A percentile compares a stretch with the other conserved stretches of the same genome.
Evolutionary conservation across 106 monocot species (phyloP).

Genomic region (Dendrobium catenatum): DNA sequence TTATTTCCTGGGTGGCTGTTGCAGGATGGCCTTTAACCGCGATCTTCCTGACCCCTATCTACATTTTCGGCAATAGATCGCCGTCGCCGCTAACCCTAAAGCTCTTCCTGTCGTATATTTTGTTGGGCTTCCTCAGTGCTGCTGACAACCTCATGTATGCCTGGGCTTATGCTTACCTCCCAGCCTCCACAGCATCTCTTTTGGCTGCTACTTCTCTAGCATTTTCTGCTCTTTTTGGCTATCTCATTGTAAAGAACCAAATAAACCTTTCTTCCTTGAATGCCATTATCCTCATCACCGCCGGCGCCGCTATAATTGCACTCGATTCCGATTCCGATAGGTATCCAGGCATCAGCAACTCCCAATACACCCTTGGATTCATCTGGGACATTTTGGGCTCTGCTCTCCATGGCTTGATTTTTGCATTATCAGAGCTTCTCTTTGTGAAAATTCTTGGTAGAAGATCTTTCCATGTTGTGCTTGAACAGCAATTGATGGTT

Average conservation of each 20-base stretch:
- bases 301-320: constrained; percentile 60
- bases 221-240: constrained; percentile 81
- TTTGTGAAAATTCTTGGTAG: constrained; percentile 62
- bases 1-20: constrained; percentile 86
- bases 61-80: constrained; percentile 28
- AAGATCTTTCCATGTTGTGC: constrained; percentile 80
- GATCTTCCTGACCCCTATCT: constrained; percentile 48
- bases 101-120: constrained; percentile 56
- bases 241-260: constrained; percentile 68
- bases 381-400: constrained; percentile 76
- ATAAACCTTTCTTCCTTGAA: constrained; percentile 62
- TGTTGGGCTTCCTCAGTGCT: constrained; percentile 75
- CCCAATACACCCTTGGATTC: constrained; percentile 65
- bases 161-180: constrained; percentile 90
- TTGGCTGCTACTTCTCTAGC: constrained; percentile 66
- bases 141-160: constrained; percentile 87
- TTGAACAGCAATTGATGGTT: constrained; percentile 90
- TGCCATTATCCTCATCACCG: constrained; percentile 71
- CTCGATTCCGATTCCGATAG: constrained; percentile 74
- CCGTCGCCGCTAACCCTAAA: constrained; percentile 64
- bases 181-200: constrained; percentile 85
- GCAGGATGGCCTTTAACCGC: constrained; percentile 86
- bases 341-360: constrained; percentile 43
- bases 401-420: constrained; percentile 93
- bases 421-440: constrained; percentile 83